A percentile compares a stretch with the other conserved stretches of the same genome.
phyloP scores from a whole-genome alignment of 129 eudicot genomes.

The Apium graveolens region DNA sequence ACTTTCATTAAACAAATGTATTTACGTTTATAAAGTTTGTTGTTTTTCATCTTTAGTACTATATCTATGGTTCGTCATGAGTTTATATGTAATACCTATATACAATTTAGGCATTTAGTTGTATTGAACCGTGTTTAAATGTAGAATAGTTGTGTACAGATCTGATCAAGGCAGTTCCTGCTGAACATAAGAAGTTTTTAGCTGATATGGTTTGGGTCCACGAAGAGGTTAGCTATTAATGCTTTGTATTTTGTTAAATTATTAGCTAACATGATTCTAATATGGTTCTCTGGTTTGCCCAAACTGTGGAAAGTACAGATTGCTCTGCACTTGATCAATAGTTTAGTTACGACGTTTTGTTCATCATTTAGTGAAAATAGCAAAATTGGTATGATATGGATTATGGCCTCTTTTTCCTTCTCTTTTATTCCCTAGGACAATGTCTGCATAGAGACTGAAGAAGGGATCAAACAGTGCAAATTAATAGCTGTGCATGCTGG shows the following conservation, averaged over 20 bases:
- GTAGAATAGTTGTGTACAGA: constrained; percentile 30
- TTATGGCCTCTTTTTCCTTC: not conserved
- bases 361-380: not conserved
- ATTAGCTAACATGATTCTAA: not conserved
- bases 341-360: not conserved
- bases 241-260: not conserved
- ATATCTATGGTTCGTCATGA: not conserved
- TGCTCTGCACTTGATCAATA: not conserved
- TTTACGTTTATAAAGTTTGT: not conserved
- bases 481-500: constrained; percentile 89
- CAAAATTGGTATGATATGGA: not conserved
- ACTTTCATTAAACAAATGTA: not conserved
- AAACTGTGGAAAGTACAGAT: not conserved
- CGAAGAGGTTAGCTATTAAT: constrained; percentile 56
- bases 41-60: not conserved
- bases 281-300: not conserved
- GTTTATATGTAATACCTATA: not conserved
- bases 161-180: constrained; percentile 72
- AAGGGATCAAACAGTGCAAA: constrained; percentile 59
- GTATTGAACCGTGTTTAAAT: not conserved
- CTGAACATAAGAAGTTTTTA: constrained; percentile 73
- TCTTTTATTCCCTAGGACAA: constrained; percentile 39
- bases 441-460: constrained; percentile 51
- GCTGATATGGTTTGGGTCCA: constrained; percentile 83
- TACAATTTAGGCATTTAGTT: not conserved